A percentile compares a stretch with the other conserved stretches of the same genome.
Evolutionary conservation across 495 filamentous ascomycete species (phyloP).

Genomic region (Filosporella fistucella): DNA sequence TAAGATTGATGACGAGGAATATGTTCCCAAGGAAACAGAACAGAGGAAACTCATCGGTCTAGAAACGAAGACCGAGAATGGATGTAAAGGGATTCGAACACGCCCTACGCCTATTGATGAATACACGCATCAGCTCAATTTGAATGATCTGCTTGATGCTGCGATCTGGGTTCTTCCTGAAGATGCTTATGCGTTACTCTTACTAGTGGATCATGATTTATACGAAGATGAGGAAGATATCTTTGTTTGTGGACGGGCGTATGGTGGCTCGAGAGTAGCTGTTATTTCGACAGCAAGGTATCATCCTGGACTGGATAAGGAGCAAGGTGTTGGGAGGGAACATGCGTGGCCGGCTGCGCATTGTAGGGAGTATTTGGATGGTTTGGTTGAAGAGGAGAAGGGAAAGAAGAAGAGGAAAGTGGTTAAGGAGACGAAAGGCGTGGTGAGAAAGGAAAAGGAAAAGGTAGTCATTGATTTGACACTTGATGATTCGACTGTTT

Average conservation of each 20-base stretch:
- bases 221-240: constrained; percentile 65
- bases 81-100: constrained; percentile 47
- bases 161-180: constrained; percentile 48
- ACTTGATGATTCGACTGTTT: not conserved
- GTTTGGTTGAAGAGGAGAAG: not conserved
- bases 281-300: constrained; percentile 60
- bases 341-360: constrained; percentile 65
- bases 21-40: not conserved
- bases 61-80: constrained; percentile 23
- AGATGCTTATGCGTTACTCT: constrained; percentile 55
- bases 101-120: constrained; percentile 42
- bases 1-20: not conserved
- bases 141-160: constrained; percentile 60
- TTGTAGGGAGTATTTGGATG: constrained; percentile 45
- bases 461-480: not conserved
- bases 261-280: constrained; percentile 55
- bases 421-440: not conserved
- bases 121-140: constrained; percentile 52
- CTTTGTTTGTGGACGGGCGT: constrained; percentile 64
- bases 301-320: constrained; percentile 44
- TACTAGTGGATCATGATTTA: constrained; percentile 58
- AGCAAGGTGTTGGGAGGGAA: constrained; percentile 36
- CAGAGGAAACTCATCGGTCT: constrained; percentile 33
- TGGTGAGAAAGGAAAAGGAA: not conserved
- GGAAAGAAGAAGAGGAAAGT: not conserved